Evolutionary conservation across 345 rosid species (phyloP), one percentile per base, ranked within the genome.

Genomic region (Aquilaria malaccensis): DNA sequence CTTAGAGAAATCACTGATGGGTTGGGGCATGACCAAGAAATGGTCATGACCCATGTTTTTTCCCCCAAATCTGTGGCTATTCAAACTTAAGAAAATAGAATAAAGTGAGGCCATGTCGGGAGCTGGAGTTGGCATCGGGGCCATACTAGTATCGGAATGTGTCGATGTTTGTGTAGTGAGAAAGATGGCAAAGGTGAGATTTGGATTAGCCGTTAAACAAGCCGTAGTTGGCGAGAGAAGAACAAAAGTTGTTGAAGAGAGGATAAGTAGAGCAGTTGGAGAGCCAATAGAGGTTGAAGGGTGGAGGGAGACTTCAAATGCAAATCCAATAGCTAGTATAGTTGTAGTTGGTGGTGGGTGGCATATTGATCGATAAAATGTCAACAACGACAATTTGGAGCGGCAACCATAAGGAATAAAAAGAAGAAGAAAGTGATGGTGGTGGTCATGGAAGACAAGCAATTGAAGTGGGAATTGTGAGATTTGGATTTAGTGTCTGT

Each of bases 1-100:
- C 73, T 89, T 94, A 0, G 97, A 89, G 75, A 93, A 93, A 70
- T 87, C 98, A 96, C 90, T 89, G 55, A 95, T 96, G 37, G 97
- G 97, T 10, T 96, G 76, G 4, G 98, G 81, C 90, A 93, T 87
- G 11, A 93, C 81, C 50, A 87, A 72, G 69, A 93, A 87, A 76
- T 93, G 99, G 66, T 93, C 97, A 51, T 73, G 77, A 48, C 99
- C 92, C 3, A 62, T 53, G 41, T 66, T 61, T 2, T 83, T 79
- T 1, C 31, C 69, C 58, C 99, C 96, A 89, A 54, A 93, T 77
- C 54, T 66, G 70, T 2, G 81, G 80, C 3, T 65, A 69, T 70
- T 85, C 80, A 0, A 58, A 61, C 7, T 62, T 76, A 1, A 93
- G 52, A 66, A 76, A 84, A 1, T 73, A 66, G 51, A 75, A 87